Base-by-base conservation (phyloP, 2,329 filamentous ascomycete species). In the Mariannaea elegans region DNA sequence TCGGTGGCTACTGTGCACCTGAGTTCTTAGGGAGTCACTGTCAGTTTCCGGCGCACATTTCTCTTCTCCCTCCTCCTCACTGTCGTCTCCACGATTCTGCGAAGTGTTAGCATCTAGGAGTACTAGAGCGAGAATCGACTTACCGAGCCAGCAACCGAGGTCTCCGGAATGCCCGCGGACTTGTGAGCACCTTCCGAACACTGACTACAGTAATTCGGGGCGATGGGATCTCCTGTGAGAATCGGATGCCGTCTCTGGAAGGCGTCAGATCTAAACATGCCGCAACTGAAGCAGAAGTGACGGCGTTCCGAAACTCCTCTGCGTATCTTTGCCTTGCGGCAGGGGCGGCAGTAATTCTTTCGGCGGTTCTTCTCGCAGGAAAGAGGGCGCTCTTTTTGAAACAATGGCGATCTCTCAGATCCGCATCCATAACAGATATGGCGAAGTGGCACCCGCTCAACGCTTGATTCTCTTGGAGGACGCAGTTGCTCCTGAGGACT, bases 231-330 rank as follows among this genome's bases (percentile, higher is more conserved):
- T 7, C 72, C 74, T 18, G 67, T 59, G 2, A 62, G 44, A 10
- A 63, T 56, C 3, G 68, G 65, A 29, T 72, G 55, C n/a, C 65
- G 39, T 3, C 29, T 48, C 38, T 81, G 78, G 42, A 78, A 81
- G 10, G 66, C 70, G 23, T 70, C 69, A 5, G 80, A 82, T 41
- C 80, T 74, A 6, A 76, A 67, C 19, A 71, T 73, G 19, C 77
- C 76, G 56, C 80, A 82, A 23, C 74, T 68, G 38, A 73, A 78
- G 66, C 82, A 84, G 18, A 82, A 76, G 52, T 81, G 80, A 34
- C 72, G 68, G 2, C 49, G 27, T 8, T 69, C 63, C 9, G 66
- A 61, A 29, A 71, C 46, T 2, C 67, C 69, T 23, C 65, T 60
- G 3, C 63, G 53, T 7, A 72, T 62, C 18, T 53, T 65, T n/a